Evolutionary conservation across 73 alveolate genomes (phyloP).

Genomic region (Tetrahymena elliotti): DNA sequence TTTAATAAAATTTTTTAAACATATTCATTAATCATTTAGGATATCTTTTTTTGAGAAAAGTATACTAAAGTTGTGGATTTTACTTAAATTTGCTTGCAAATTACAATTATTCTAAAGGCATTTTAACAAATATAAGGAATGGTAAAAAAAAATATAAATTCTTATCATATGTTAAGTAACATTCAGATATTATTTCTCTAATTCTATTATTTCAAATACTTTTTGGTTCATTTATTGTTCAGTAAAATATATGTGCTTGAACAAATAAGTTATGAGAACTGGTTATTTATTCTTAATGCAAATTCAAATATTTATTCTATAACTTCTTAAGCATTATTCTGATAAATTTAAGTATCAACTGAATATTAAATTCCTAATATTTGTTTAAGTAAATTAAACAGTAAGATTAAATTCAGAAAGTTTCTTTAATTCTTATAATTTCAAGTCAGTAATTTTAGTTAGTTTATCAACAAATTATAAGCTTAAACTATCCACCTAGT

Average conservation of each 20-base stretch:
- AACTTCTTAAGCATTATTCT: not conserved
- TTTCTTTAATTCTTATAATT: no score
- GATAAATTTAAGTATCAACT: not conserved
- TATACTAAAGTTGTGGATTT: not conserved
- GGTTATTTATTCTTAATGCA: no score
- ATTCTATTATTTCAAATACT: no score
- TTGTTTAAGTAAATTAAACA: not conserved
- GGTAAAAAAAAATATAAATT: not conserved
- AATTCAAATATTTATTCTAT: not conserved
- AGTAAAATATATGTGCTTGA: not conserved
- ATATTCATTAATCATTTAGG: not conserved
- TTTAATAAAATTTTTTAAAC: not conserved
- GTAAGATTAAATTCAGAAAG: not conserved
- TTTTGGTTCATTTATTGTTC: not conserved
- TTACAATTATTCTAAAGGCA: not conserved
- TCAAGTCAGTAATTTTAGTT: not conserved
- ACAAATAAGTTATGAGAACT: not conserved
- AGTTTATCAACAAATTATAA: not conserved
- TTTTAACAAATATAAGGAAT: no score
- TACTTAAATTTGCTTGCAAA: not conserved
- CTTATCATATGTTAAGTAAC: not conserved
- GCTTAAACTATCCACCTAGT: not conserved
- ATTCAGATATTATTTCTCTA: not conserved
- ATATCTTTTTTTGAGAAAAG: not conserved
- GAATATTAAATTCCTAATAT: not conserved